Evolutionary conservation across 148 eudicot genomes (phyloP), one percentile per base, ranked within the genome.

Genomic region (Rhododendron molle): DNA sequence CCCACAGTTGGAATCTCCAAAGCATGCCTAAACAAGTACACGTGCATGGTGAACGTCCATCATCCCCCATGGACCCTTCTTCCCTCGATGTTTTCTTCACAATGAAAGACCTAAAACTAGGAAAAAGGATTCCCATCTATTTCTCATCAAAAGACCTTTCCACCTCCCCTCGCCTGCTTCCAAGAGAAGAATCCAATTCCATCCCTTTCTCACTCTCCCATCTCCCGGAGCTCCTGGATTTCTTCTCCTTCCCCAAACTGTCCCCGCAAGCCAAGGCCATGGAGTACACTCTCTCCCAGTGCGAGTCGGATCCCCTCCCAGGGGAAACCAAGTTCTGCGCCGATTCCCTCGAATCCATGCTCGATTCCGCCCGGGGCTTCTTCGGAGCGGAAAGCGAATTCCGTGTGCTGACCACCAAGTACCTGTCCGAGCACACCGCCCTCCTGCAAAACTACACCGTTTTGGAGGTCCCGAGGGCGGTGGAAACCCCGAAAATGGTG

Each of bases 381-480:
- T 84, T 91, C 32, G 91, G 89, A 7, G 30, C 26, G 7, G 88
- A 78, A 15, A 36, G 80, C n/a, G 43, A 86, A 26, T 84, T 91
- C 58, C 81, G 78, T 44, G 90, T 87, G 49, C 81, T 92, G 3
- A 82, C 93, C 6, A 91, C 98, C 23, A 86, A 81, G 30, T 90
- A 85, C 6, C 8, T 86, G n/a, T 83, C 85, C 47, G 86, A 89
- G 9, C 38, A 83, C 44, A 36, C 76, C 13, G 76, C 86, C 7
- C 76, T 43, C 71, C 85, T 94, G 30, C 94, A 92, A 83, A 91
- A 92, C 28, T 94, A 93, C 81, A 93, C 93, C 1, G 40, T 94
- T 13, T 47, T 88, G 72, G 88, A 90, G 10, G 65, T 43, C 11
- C 90, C 93, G 0, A 43, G 38, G 23, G 92, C 86, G 54, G 86